A percentile compares a stretch with the other conserved stretches of the same genome.
Evolutionary conservation across 2,329 filamentous ascomycete species (phyloP).

Genomic region (Colletotrichum chrysophilum): DNA sequence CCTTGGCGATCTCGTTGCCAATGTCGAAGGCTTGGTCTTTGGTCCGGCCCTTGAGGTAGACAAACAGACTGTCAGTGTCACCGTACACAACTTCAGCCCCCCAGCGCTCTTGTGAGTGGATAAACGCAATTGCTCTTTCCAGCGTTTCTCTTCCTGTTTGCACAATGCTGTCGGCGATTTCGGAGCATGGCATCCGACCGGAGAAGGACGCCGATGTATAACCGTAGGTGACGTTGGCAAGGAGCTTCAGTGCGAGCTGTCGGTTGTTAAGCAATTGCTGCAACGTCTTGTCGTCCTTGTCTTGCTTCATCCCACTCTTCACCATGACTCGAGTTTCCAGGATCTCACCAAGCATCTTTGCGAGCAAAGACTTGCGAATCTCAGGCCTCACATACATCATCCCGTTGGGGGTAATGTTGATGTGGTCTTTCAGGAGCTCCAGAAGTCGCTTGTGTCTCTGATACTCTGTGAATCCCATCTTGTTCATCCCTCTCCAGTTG

Average conservation of each 20-base stretch:
- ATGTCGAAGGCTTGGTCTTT: slow-evolving; percentile 90
- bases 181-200: slow-evolving; percentile 95
- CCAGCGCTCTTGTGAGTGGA: slow-evolving; percentile 88
- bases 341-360: slow-evolving; percentile 96
- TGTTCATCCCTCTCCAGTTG: slow-evolving; percentile 88
- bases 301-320: slow-evolving; percentile 93
- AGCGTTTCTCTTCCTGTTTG: slow-evolving; percentile 94
- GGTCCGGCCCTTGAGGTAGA: slow-evolving; percentile 86
- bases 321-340: slow-evolving; percentile 97
- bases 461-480: slow-evolving; percentile 94
- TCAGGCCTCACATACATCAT: slow-evolving; percentile 92
- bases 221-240: slow-evolving; percentile 98
- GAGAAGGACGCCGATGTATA: slow-evolving; percentile 98
- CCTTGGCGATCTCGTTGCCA: slow-evolving; percentile 87
- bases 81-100: slow-evolving; percentile 97
- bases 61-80: slow-evolving; percentile 94
- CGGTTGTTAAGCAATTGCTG: slow-evolving; percentile 91
- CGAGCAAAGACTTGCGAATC: slow-evolving; percentile 87
- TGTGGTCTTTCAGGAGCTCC: slow-evolving; percentile 78
- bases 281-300: slow-evolving; percentile 85
- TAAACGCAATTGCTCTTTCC: slow-evolving; percentile 90
- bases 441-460: slow-evolving; percentile 77
- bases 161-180: slow-evolving; percentile 98
- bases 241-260: slow-evolving; percentile 90
- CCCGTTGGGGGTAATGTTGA: slow-evolving; percentile 94